phyloP scores from a whole-genome alignment of 306 rosid genomes.

The Pueraria montana region DNA sequence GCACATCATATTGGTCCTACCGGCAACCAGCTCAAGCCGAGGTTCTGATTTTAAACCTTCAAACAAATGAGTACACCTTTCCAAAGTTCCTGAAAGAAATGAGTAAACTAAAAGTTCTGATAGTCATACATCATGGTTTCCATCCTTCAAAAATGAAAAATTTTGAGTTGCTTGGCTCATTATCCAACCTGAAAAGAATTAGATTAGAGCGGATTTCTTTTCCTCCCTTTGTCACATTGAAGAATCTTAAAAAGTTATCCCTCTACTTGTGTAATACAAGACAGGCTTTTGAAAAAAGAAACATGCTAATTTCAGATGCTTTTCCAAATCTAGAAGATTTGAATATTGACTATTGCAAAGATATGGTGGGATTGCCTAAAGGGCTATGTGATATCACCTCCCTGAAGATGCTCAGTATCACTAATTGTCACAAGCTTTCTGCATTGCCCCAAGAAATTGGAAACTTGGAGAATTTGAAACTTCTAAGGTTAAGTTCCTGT shows the following conservation, averaged over 20 bases:
- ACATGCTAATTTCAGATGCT: constrained; percentile 47
- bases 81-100: constrained; percentile 50
- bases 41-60: constrained; percentile 63
- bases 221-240: constrained; percentile 49
- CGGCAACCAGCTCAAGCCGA: constrained; percentile 44
- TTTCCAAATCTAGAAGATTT: constrained; percentile 62
- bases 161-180: constrained; percentile 43
- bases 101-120: constrained; percentile 60
- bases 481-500: constrained; percentile 68
- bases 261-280: constrained; percentile 57
- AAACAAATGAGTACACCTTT: constrained; percentile 45
- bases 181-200: constrained; percentile 54
- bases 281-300: constrained; percentile 48
- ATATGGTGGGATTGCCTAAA: constrained; percentile 53
- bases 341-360: constrained; percentile 63
- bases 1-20: constrained; percentile 46
- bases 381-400: constrained; percentile 47
- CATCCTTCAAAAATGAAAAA: constrained; percentile 48
- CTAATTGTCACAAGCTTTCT: constrained; percentile 67
- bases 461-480: constrained; percentile 56
- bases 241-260: constrained; percentile 61
- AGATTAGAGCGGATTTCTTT: constrained; percentile 60
- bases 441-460: constrained; percentile 60
- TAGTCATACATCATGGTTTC: constrained; percentile 52
- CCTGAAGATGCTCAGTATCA: constrained; percentile 56